A percentile compares a stretch with the other conserved stretches of the same genome.
phyloP scores from a whole-genome alignment of 345 rosid genomes.

The Sonneratia caseolaris region DNA sequence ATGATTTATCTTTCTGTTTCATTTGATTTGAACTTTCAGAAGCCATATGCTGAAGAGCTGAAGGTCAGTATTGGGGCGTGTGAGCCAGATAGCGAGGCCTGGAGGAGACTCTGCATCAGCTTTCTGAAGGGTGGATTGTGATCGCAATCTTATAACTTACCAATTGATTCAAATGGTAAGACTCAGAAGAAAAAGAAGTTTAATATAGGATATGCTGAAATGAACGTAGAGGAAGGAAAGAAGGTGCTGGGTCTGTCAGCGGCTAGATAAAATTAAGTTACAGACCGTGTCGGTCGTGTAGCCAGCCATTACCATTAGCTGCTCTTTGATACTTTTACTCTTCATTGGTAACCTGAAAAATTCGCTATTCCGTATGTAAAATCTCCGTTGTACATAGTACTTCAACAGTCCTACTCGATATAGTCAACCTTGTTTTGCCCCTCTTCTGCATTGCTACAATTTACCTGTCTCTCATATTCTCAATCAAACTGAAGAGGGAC shows the following conservation, averaged over 20 bases:
- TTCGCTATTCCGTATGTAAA: too few relatives aligned
- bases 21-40: constrained; percentile 20
- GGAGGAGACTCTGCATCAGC: constrained; percentile 43
- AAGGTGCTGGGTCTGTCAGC: background rate
- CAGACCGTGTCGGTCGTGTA: background rate
- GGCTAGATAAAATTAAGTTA: background rate
- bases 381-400: too few relatives aligned
- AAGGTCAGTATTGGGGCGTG: constrained; percentile 27
- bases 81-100: constrained; percentile 43
- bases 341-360: background rate
- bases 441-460: too few relatives aligned
- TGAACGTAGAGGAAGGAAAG: background rate
- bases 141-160: background rate
- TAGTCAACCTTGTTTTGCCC: too few relatives aligned
- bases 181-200: background rate
- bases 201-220: background rate
- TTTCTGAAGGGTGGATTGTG: constrained; percentile 44
- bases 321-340: background rate
- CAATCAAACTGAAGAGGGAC: too few relatives aligned
- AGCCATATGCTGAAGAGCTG: constrained; percentile 29
- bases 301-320: background rate
- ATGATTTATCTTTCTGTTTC: background rate
- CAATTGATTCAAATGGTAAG: background rate
- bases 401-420: too few relatives aligned
- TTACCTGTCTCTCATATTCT: too few relatives aligned